Percentiles rank a stretch among this genome's conserved stretches.
Conservation (phyloP, 2,329 filamentous ascomycete genomes). For the Colletotrichum theobromicola region DNA sequence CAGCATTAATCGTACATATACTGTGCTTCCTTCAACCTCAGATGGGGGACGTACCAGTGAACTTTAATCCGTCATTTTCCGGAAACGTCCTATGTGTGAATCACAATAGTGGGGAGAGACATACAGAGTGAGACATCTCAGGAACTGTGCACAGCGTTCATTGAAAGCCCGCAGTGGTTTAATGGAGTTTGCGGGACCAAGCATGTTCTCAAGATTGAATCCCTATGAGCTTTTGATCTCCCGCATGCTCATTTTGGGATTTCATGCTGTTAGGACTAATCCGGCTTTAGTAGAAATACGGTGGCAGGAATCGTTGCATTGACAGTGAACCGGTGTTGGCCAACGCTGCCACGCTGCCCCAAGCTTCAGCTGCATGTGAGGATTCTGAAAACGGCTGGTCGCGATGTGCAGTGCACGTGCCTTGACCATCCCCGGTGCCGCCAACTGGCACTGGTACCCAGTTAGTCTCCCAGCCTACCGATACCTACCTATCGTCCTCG, state of each 20-base stretch:
- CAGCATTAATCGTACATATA: rapidly evolving
- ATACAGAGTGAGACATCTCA: background rate
- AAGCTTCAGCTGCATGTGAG: constrained; percentile 16
- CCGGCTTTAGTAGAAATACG: background rate
- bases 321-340: background rate
- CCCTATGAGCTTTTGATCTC: background rate
- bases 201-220: background rate
- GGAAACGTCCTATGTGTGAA: background rate
- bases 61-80: background rate
- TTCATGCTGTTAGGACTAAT: background rate
- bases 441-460: background rate
- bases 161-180: background rate
- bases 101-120: background rate
- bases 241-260: background rate
- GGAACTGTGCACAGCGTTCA: background rate
- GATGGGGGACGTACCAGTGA: background rate
- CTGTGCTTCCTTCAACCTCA: too few relatives aligned
- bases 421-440: constrained; percentile 8
- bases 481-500: background rate
- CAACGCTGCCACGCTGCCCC: background rate
- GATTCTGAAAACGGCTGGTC: constrained; percentile 16
- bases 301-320: background rate
- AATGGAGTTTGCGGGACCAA: background rate
- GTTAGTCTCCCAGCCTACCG: background rate
- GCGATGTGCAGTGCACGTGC: constrained; percentile 12